These are phyloP conservation scores for Paramyrothecium sp. DNA, from an alignment of 2,329 filamentous ascomycete genomes.

Conservation along the genomic window DNA sequence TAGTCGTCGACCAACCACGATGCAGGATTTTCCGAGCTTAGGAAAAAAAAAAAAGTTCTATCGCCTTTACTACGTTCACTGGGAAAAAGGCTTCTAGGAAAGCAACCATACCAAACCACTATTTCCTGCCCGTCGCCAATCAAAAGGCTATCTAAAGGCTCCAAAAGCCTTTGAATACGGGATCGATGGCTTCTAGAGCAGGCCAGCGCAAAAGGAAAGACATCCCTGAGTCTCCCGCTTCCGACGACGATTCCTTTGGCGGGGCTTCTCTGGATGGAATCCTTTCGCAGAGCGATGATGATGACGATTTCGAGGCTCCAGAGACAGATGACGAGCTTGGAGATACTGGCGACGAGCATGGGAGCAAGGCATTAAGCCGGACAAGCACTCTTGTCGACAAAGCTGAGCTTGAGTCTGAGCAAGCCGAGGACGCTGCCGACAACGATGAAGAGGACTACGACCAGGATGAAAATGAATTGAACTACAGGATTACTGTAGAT, in stretches of 20 bases:
- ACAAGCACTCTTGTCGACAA: conserved; percentile 21
- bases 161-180: not conserved
- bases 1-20: not conserved
- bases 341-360: not conserved
- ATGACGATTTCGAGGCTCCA: conserved; percentile 46
- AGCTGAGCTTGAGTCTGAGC: conserved; percentile 17
- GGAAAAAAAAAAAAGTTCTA: not conserved
- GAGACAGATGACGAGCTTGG: conserved; percentile 23
- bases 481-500: conserved; percentile 65
- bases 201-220: conserved; percentile 20
- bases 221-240: conserved; percentile 8
- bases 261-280: conserved; percentile 55
- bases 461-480: conserved; percentile 38
- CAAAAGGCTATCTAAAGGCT: not conserved
- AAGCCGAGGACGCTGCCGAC: conserved; percentile 25
- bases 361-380: conserved; percentile 37
- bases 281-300: conserved; percentile 56
- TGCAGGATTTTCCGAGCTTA: not conserved
- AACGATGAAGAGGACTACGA: conserved; percentile 35
- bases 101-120: too few relatives aligned
- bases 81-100: not conserved
- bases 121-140: not conserved
- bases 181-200: not conserved
- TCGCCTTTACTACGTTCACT: not conserved
- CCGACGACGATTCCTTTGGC: conserved; percentile 26